phyloP scores from a whole-genome alignment of 306 rosid genomes.

The Astragalus membranaceus region DNA sequence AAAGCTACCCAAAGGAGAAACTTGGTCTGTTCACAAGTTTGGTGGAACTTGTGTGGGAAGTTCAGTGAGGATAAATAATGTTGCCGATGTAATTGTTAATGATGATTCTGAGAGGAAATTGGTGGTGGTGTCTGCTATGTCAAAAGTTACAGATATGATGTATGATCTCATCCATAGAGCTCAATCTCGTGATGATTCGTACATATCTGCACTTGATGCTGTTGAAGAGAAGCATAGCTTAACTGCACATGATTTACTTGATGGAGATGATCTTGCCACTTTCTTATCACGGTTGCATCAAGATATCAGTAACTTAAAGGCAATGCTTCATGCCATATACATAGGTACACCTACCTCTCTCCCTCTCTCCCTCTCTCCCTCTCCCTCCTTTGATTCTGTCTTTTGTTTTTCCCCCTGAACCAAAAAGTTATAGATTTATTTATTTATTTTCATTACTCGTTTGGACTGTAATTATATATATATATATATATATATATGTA shows the following conservation, averaged over 20 bases:
- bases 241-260: slow-evolving; percentile 74
- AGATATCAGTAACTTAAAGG: slow-evolving; percentile 71
- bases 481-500: too few species aligned
- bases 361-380: not conserved
- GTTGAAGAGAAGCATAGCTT: slow-evolving; percentile 73
- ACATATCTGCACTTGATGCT: slow-evolving; percentile 61
- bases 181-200: slow-evolving; percentile 77
- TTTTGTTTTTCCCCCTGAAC: not conserved
- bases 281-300: slow-evolving; percentile 64
- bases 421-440: not conserved
- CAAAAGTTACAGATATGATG: slow-evolving; percentile 98
- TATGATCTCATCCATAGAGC: slow-evolving; percentile 80
- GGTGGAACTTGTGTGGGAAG: slow-evolving; percentile 96
- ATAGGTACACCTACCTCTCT: slow-evolving; percentile 44
- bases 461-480: too few species aligned
- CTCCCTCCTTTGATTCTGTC: not conserved
- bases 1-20: slow-evolving; percentile 65
- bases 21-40: slow-evolving; percentile 93
- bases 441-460: too few species aligned
- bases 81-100: slow-evolving; percentile 57
- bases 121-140: slow-evolving; percentile 92
- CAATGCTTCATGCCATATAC: slow-evolving; percentile 96
- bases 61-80: slow-evolving; percentile 72
- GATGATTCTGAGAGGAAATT: slow-evolving; percentile 82
- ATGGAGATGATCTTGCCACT: slow-evolving; percentile 60